Conservation (phyloP, 2,329 filamentous ascomycete genomes). For the Fusarium oxysporum region DNA sequence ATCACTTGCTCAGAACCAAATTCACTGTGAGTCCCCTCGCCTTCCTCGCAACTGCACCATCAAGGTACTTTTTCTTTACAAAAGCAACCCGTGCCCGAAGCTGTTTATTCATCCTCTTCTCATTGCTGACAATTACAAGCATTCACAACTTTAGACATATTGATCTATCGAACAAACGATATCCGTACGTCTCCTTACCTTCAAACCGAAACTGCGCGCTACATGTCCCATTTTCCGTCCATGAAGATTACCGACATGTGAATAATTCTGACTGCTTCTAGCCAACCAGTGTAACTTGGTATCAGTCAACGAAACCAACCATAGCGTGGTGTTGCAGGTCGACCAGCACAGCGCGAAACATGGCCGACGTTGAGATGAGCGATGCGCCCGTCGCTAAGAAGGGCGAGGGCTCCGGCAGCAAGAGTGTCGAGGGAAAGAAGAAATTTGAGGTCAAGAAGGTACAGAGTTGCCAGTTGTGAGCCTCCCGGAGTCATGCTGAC, state of each 20-base stretch:
- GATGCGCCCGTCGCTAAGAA: conserved; percentile 78
- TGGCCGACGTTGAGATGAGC: conserved; percentile 98
- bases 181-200: conserved; percentile 25
- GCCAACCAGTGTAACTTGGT: background rate
- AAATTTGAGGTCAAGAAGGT: conserved; percentile 99
- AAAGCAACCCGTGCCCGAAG: background rate
- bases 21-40: conserved; percentile 7
- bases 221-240: background rate
- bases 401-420: conserved; percentile 60
- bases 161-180: background rate
- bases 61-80: conserved; percentile 26
- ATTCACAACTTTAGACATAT: conserved; percentile 1
- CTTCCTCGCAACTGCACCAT: conserved; percentile 13
- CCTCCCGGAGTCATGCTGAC: conserved; percentile 18
- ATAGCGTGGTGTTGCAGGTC: background rate
- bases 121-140: conserved; percentile 19
- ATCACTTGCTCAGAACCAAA: conserved; percentile 23
- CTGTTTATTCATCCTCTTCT: background rate
- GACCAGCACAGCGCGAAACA: conserved; percentile 51
- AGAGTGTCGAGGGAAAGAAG: conserved; percentile 80
- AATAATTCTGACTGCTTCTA: conserved; percentile 9
- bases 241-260: background rate
- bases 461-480: conserved; percentile 16
- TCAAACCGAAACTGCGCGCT: conserved; percentile 11
- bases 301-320: background rate